Percentiles rank a stretch among this genome's conserved stretches.
Conservation (phyloP, 352 stramenopile species). For the Pythium folliculosum region DNA sequence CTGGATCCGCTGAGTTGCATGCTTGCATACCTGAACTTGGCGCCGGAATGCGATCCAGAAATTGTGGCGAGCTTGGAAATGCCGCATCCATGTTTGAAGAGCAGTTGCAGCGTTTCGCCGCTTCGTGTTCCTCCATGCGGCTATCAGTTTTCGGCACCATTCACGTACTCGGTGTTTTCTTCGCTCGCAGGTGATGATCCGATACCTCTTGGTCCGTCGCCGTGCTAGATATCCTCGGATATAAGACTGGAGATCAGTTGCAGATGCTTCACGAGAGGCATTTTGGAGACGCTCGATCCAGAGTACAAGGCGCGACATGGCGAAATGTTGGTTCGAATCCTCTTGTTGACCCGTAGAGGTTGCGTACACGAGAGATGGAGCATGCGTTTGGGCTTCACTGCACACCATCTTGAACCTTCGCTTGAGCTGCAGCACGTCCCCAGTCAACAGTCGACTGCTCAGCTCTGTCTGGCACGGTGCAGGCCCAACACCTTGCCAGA, state of each 20-base stretch:
- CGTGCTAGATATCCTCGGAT: constrained; percentile 24
- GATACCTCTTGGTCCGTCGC: constrained; percentile 25
- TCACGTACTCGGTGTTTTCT: constrained; percentile 24
- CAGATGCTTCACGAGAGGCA: constrained; percentile 14
- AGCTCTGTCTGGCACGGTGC: not conserved
- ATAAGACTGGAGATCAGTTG: constrained; percentile 27
- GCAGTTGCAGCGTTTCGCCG: constrained; percentile 21
- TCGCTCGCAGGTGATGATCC: constrained; percentile 23
- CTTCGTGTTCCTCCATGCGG: constrained; percentile 25
- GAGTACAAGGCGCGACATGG: constrained; percentile 16
- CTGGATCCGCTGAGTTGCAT: constrained; percentile 22
- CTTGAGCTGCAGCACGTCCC: constrained; percentile 13
- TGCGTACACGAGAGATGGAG: constrained; percentile 9
- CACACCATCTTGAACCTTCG: constrained; percentile 26
- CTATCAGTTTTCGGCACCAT: constrained; percentile 30
- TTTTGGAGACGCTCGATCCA: constrained; percentile 24
- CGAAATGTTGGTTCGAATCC: not conserved
- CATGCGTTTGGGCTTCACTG: not conserved
- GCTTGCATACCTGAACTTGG: constrained; percentile 15
- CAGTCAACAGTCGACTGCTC: constrained; percentile 5
- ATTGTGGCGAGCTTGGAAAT: constrained; percentile 14
- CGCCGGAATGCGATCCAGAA: constrained; percentile 31
- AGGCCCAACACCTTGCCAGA: constrained; percentile 40
- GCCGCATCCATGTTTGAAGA: constrained; percentile 34
- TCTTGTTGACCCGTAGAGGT: not conserved